A percentile compares a stretch with the other conserved stretches of the same genome.
These are phyloP conservation scores for Clavariopsis aquatica DNA, from an alignment of 495 filamentous ascomycete genomes.

Conservation along the genomic window DNA sequence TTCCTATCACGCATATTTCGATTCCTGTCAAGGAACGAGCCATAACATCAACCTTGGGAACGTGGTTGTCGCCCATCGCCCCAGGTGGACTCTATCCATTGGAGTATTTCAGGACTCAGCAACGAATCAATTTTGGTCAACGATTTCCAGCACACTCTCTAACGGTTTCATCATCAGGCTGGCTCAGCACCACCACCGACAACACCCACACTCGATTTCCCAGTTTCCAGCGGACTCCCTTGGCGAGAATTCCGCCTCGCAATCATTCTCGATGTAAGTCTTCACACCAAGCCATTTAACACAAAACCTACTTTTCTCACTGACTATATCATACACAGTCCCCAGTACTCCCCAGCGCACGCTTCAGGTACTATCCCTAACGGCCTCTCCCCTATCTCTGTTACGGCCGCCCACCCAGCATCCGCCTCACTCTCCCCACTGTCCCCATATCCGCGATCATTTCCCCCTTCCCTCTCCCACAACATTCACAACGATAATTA, in stretches of 20 bases:
- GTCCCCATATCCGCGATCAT: not conserved
- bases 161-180: slow-evolving; percentile 4
- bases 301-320: not conserved
- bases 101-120: not conserved
- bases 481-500: not conserved
- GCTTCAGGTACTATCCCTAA: not conserved
- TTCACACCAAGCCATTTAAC: not conserved
- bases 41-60: no score
- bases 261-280: not conserved
- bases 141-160: slow-evolving; percentile 5
- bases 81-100: no score
- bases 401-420: not conserved
- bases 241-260: not conserved
- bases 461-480: not conserved
- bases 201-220: not conserved
- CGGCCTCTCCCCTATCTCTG: not conserved
- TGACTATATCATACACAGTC: not conserved
- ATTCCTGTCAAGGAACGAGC: no score
- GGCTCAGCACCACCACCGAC: not conserved
- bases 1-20: no score
- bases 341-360: not conserved
- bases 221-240: not conserved
- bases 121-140: slow-evolving; percentile 2
- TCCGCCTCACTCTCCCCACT: not conserved
- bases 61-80: no score